Conservation (phyloP, 352 stramenopile species). For the Phytophthora sojae region DNA sequence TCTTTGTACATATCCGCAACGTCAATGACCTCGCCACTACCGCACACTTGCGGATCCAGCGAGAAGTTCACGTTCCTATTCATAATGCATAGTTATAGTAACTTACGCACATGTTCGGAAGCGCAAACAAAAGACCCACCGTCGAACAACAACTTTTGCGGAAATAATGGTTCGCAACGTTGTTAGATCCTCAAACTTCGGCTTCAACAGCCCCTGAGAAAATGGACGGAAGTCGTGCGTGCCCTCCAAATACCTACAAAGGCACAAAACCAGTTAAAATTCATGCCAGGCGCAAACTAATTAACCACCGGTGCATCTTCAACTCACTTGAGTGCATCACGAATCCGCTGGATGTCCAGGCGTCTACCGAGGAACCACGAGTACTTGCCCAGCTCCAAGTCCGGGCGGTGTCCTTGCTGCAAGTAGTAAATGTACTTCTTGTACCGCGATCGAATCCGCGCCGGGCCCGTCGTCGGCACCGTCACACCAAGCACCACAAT, state of each 20-base stretch:
- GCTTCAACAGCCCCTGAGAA: slow-evolving; percentile 77
- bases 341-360: slow-evolving; percentile 67
- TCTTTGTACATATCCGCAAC: slow-evolving; percentile 39
- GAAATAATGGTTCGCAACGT: slow-evolving; percentile 78
- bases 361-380: slow-evolving; percentile 86
- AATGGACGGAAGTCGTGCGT: slow-evolving; percentile 85
- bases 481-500: slow-evolving; percentile 65
- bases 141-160: slow-evolving; percentile 62
- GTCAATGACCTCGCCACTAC: slow-evolving; percentile 64
- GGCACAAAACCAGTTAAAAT: too few relatives aligned
- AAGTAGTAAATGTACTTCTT: slow-evolving; percentile 94
- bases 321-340: slow-evolving; percentile 66
- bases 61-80: slow-evolving; percentile 78
- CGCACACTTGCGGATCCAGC: slow-evolving; percentile 62
- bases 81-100: background rate
- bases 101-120: background rate
- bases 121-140: slow-evolving; percentile 34
- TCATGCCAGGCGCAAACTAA: too few relatives aligned
- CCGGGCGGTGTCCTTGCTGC: slow-evolving; percentile 78
- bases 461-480: slow-evolving; percentile 37
- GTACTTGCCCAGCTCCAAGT: slow-evolving; percentile 75
- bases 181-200: slow-evolving; percentile 61
- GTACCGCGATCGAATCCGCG: slow-evolving; percentile 80
- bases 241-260: slow-evolving; percentile 62
- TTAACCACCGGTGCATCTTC: too few relatives aligned